Evolutionary conservation across 371 early-diverging fungal species (phyloP).

Genomic region (Mucor irregularis): DNA sequence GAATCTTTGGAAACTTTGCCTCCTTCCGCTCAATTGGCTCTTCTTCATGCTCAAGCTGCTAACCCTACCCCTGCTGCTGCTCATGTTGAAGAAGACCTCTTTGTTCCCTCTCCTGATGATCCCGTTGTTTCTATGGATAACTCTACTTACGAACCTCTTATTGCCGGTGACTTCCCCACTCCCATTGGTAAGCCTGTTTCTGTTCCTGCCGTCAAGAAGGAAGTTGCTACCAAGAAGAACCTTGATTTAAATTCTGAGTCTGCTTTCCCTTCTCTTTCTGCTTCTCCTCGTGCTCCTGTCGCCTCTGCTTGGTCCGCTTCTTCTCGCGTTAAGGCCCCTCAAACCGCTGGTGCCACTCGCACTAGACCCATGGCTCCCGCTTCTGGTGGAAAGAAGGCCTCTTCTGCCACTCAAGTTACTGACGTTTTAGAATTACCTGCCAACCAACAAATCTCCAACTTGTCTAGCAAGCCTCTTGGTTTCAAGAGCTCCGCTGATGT

Average conservation of each 20-base stretch:
- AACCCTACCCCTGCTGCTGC: constrained; percentile 3
- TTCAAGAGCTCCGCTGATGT: constrained; percentile 69
- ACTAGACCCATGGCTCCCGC: constrained; percentile 30
- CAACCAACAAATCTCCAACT: constrained; percentile 53
- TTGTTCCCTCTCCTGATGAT: constrained; percentile 47
- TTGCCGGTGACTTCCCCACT: constrained; percentile 47
- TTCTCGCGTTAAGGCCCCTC: constrained; percentile 54
- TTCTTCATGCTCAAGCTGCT: constrained; percentile 46
- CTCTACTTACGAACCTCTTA: constrained; percentile 41
- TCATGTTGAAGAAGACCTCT: constrained; percentile 29
- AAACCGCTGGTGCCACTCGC: constrained; percentile 10
- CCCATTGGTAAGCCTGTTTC: constrained; percentile 38
- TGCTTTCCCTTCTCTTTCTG: constrained; percentile 73
- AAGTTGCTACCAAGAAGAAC: constrained; percentile 27
- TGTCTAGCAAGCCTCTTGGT: constrained; percentile 45
- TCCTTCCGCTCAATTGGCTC: constrained; percentile 51
- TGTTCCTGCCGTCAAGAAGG: constrained; percentile 18
- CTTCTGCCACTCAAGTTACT: constrained; percentile 40
- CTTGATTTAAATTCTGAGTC: constrained; percentile 66
- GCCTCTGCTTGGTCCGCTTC: constrained; percentile 51
- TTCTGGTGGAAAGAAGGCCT: constrained; percentile 19
- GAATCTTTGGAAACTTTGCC: constrained; percentile 37
- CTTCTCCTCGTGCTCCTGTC: constrained; percentile 48
- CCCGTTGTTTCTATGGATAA: constrained; percentile 45
- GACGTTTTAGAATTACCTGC: constrained; percentile 67